Evolutionary conservation across 768 basidiomycete genomes (phyloP).

Genomic region (Rhodocollybia butyracea): DNA sequence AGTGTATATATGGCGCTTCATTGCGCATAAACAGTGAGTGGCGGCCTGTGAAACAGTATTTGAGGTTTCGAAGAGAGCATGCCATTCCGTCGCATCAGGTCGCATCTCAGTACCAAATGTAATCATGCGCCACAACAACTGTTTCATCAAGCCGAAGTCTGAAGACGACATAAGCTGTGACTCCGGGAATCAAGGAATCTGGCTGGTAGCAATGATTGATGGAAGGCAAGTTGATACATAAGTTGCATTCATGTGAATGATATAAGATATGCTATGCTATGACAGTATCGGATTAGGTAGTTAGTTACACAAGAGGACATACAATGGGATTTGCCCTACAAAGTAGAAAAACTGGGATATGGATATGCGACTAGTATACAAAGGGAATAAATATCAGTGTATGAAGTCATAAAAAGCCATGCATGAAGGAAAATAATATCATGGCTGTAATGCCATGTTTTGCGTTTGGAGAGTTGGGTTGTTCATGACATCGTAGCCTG

Average conservation of each 20-base stretch:
- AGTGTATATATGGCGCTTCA: too few species aligned
- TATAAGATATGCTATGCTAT: too few species aligned
- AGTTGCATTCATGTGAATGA: slow-evolving; percentile 5
- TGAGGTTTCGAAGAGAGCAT: too few species aligned
- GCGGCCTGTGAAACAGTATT: too few species aligned
- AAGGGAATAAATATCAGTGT: slow-evolving; percentile 8
- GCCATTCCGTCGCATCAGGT: too few species aligned
- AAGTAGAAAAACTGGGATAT: neutral
- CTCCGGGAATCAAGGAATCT: neutral
- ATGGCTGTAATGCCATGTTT: slow-evolving; percentile 55
- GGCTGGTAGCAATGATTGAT: neutral
- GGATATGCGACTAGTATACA: slow-evolving; percentile 3
- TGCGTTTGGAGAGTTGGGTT: slow-evolving; percentile 52
- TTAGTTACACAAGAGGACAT: neutral
- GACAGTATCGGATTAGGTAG: neutral
- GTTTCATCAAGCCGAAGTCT: too few species aligned
- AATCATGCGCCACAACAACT: too few species aligned
- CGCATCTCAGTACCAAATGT: too few species aligned
- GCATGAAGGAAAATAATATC: slow-evolving; percentile 16
- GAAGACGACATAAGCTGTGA: too few species aligned
- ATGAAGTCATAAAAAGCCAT: slow-evolving; percentile 8
- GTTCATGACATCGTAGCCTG: slow-evolving; percentile 52
- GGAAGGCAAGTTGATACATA: neutral
- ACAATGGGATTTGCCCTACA: neutral
- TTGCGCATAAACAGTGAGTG: too few species aligned